These are phyloP conservation scores for Cytospora piceae DNA, from an alignment of 2,329 filamentous ascomycete genomes.

Conservation along the genomic window DNA sequence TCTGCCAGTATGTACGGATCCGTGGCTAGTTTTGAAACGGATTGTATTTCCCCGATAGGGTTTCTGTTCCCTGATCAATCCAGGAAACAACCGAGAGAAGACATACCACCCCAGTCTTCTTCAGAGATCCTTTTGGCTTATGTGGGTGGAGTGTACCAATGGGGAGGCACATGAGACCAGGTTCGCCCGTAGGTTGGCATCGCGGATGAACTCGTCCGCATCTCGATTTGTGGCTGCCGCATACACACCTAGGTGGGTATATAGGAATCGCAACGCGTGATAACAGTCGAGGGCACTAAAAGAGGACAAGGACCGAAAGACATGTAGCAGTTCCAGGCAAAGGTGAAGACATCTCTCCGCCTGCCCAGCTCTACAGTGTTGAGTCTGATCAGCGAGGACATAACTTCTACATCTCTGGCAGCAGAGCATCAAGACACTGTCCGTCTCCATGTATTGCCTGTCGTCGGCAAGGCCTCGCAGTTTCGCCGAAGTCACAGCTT, in stretches of 20 bases:
- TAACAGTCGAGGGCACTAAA: neutral
- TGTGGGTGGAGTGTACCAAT: constrained; percentile 10
- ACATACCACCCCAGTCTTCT: neutral
- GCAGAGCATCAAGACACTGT: neutral
- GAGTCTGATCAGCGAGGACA: neutral
- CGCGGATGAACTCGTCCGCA: constrained; percentile 21
- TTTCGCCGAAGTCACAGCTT: neutral
- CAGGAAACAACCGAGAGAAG: constrained; percentile 6
- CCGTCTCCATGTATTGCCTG: neutral
- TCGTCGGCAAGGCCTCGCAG: neutral
- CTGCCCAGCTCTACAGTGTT: neutral
- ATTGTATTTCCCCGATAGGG: constrained; percentile 1
- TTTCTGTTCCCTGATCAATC: neutral
- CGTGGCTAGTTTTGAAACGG: constrained; percentile 8
- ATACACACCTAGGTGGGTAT: neutral
- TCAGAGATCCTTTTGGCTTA: constrained; percentile 6
- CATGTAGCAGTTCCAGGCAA: constrained; percentile 4
- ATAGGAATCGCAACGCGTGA: constrained; percentile 9
- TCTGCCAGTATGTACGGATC: constrained; percentile 14
- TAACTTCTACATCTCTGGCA: neutral
- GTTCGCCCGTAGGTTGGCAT: constrained; percentile 10
- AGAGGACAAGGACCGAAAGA: constrained; percentile 5
- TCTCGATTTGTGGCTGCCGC: constrained; percentile 12
- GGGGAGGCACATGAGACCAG: constrained; percentile 5
- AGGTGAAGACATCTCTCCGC: neutral